Percentiles rank a stretch among this genome's conserved stretches.
phyloP scores from a whole-genome alignment of 768 basidiomycete species.

The Mycena chlorophos region DNA sequence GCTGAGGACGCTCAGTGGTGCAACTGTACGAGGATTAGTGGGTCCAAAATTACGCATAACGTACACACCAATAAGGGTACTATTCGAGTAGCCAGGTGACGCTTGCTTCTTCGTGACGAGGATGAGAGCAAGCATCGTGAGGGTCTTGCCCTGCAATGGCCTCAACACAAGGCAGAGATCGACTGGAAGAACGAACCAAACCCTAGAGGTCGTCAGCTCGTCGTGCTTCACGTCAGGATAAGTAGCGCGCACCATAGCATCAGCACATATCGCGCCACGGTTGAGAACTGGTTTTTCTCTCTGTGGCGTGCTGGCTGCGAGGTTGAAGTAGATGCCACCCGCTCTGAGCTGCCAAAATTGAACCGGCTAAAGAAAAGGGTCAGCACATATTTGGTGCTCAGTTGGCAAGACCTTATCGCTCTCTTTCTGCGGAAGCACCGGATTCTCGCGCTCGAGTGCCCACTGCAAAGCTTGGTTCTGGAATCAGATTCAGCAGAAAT shows the following conservation, averaged over 20 bases:
- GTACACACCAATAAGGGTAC: conserved; percentile 73
- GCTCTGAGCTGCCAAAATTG: conserved; percentile 87
- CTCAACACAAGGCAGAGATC: background rate
- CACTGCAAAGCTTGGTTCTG: conserved; percentile 85
- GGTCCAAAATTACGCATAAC: background rate
- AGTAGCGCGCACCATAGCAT: conserved; percentile 71
- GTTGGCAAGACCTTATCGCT: conserved; percentile 42
- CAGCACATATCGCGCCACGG: conserved; percentile 83
- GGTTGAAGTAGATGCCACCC: conserved; percentile 61
- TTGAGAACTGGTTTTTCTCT: conserved; percentile 63
- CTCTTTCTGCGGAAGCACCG: conserved; percentile 64
- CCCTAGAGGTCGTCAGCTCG: conserved; percentile 33
- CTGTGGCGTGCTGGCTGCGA: conserved; percentile 83
- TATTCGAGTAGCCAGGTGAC: conserved; percentile 54
- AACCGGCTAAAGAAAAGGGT: conserved; percentile 45
- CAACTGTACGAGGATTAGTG: conserved; percentile 46
- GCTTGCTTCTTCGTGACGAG: conserved; percentile 73
- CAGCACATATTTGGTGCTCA: background rate
- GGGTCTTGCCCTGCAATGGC: conserved; percentile 73
- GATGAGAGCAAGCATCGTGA: conserved; percentile 83
- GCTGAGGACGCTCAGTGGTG: conserved; percentile 79
- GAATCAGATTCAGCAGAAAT: conserved; percentile 3
- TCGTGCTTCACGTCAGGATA: background rate
- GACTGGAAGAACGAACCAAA: conserved; percentile 35
- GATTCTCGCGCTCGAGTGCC: conserved; percentile 82